Evolutionary conservation across 306 rosid species (phyloP), one percentile per base, ranked within the genome.

Genomic region (Citrullus mucosospermus): DNA sequence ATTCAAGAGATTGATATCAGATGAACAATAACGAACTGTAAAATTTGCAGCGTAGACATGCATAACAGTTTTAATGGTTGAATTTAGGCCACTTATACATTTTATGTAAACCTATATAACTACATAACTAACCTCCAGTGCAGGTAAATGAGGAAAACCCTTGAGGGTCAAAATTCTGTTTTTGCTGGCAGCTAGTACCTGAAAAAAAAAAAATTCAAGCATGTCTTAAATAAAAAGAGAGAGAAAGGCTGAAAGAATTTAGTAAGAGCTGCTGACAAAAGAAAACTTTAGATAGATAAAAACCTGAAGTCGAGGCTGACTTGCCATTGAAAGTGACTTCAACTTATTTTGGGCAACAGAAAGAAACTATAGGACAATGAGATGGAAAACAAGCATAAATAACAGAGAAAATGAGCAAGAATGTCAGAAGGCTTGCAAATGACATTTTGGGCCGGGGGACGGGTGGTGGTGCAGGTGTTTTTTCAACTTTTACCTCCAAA

Each of bases 171-270:
- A 88, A 83, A 95, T 92, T 85, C 82, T 95, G 85, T 95, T 95
- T 86, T 91, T 95, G 91, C 99, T 95, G 46, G 99, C 99, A 82
- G 99, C 99, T 85, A 95, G 93, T 71, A 92, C 99, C 98, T 95
- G 81, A 81, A 89, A 18, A 84, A 25, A 22, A 25, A 82, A 73
- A 75, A 66, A 78, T 78, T 48, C 12, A 66, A 30, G 8, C 39
- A 62, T 32, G 43, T 36, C 57, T 58, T 58, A 20, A 15, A 36
- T 56, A 8, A 22, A 50, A 38, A 32, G 18, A 51, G 56, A 36
- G 50, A 25, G 77, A 8, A 22, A 72, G 77, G 9, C 30, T 2
- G 20, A 30, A 17, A 73, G 77, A 51, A 16, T 28, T 68, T 13
- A 28, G 44, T 30, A 32, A 16, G 20, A 32, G 44, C 61, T 30